Conservation (phyloP, 805 yeast genomes). For the Myxozyma melibiosi region DNA sequence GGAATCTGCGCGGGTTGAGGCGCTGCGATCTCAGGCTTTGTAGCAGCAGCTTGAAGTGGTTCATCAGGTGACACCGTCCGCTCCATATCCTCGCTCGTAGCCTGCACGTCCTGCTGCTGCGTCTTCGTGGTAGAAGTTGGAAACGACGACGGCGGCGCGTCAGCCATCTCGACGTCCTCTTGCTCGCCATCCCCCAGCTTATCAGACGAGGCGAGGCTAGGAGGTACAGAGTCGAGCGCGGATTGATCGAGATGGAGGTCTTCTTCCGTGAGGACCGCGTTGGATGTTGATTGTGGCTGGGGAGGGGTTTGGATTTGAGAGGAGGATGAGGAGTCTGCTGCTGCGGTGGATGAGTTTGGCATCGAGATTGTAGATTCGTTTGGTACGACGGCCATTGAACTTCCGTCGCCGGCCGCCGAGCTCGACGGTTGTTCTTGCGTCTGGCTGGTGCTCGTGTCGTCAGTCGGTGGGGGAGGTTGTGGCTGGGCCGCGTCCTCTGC, state of each 20-base stretch:
- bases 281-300: background rate
- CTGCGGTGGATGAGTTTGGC: background rate
- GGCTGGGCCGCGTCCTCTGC: conserved; percentile 6
- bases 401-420: background rate
- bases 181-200: background rate
- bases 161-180: conserved; percentile 6
- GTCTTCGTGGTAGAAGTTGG: too few species aligned
- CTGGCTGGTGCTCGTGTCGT: too few species aligned
- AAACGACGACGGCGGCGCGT: conserved; percentile 6
- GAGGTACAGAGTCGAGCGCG: background rate
- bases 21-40: background rate
- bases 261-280: conserved; percentile 1
- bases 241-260: conserved; percentile 6
- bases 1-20: background rate
- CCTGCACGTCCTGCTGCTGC: background rate
- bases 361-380: conserved; percentile 22
- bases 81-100: conserved; percentile 2
- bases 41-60: too few species aligned
- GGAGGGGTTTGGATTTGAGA: background rate
- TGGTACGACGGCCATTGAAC: conserved; percentile 15
- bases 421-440: too few species aligned
- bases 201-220: background rate
- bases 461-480: background rate
- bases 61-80: conserved; percentile 15
- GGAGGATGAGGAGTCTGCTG: too few species aligned